Conservation (phyloP, 805 yeast genomes). For the Candida ficus region DNA sequence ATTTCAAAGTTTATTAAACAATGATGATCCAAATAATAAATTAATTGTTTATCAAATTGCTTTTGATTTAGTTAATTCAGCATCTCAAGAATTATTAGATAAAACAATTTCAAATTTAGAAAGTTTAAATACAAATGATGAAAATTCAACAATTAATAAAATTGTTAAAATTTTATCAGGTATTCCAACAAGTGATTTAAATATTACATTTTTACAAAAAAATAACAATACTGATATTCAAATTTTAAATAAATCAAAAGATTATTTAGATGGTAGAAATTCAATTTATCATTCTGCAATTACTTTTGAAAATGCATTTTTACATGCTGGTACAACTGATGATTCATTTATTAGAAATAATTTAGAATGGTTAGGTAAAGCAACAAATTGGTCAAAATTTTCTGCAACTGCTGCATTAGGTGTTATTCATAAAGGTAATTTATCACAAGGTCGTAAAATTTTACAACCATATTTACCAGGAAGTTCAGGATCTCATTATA, state of each 20-base stretch:
- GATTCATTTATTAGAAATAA: conserved; percentile 88
- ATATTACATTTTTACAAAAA: conserved; percentile 79
- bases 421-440: conserved; percentile 92
- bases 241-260: conserved; percentile 76
- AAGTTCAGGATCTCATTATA: conserved; percentile 70
- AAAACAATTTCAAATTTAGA: conserved; percentile 41
- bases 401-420: conserved; percentile 98
- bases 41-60: conserved; percentile 88
- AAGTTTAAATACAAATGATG: conserved; percentile 24
- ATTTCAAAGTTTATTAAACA: conserved; percentile 52
- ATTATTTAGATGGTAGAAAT: conserved; percentile 80
- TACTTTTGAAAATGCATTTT: conserved; percentile 88
- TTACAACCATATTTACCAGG: conserved; percentile 92
- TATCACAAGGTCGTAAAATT: conserved; percentile 82
- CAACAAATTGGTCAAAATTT: conserved; percentile 98
- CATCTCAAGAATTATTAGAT: conserved; percentile 82
- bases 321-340: conserved; percentile 95
- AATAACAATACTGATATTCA: conserved; percentile 84
- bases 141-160: conserved; percentile 29
- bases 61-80: conserved; percentile 87
- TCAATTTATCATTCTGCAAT: conserved; percentile 96
- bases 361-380: conserved; percentile 93
- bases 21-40: conserved; percentile 35
- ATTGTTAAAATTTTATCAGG: conserved; percentile 77
- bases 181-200: conserved; percentile 89